These are phyloP conservation scores for Aspergillus hortae DNA, from an alignment of 2,329 filamentous ascomycete genomes.

Conservation along the genomic window DNA sequence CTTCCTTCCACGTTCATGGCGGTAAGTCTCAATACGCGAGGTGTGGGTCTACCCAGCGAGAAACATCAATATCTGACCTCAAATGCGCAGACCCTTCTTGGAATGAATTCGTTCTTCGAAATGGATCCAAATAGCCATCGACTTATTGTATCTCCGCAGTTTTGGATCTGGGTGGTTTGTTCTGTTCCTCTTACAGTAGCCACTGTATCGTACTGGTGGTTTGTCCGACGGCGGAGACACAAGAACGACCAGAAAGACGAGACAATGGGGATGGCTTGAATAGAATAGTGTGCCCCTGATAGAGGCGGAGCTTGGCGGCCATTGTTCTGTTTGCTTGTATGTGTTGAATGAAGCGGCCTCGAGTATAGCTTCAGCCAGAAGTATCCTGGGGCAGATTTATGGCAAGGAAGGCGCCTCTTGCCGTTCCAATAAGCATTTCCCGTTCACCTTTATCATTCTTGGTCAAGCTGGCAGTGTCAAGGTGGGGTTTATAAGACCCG, in stretches of 20 bases:
- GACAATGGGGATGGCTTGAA: not conserved
- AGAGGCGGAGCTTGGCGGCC: no score
- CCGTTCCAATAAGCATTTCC: not conserved
- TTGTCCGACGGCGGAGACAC: conserved; percentile 7
- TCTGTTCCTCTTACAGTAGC: conserved; percentile 27
- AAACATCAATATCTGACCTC: not conserved
- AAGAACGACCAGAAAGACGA: not conserved
- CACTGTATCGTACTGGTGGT: conserved; percentile 27
- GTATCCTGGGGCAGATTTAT: not conserved
- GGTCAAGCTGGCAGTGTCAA: not conserved
- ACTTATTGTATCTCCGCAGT: conserved; percentile 31
- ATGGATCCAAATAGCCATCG: conserved; percentile 25
- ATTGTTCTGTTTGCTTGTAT: no score
- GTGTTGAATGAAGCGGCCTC: no score
- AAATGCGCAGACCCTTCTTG: conserved; percentile 33
- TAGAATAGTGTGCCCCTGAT: no score
- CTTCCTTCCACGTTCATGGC: conserved; percentile 37
- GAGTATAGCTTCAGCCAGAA: not conserved
- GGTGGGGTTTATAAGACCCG: not conserved
- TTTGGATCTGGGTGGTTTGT: conserved; percentile 39
- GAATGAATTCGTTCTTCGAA: conserved; percentile 41
- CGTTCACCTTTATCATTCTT: not conserved
- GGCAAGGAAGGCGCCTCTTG: not conserved
- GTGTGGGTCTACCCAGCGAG: not conserved
- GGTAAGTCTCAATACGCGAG: conserved; percentile 20